These are phyloP conservation scores for Fusarium papillatum DNA, from an alignment of 2,329 filamentous ascomycete genomes.

Conservation along the genomic window DNA sequence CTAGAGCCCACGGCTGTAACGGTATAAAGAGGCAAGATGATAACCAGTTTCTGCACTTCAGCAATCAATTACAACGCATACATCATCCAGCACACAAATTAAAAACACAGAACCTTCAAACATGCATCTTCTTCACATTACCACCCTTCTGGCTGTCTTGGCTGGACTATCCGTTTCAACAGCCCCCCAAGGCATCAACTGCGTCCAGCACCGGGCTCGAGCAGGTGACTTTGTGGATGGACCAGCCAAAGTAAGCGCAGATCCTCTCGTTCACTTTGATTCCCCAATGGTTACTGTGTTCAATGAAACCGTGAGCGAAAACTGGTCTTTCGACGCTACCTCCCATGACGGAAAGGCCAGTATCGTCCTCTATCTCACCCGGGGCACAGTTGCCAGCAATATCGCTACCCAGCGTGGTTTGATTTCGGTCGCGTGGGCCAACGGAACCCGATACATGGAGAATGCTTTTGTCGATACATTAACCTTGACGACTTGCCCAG, in stretches of 20 bases:
- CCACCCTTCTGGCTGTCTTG: not conserved
- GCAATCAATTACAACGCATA: not conserved
- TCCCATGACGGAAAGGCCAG: constrained; percentile 25
- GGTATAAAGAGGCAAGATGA: not conserved
- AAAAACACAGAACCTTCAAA: not conserved
- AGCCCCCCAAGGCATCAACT: not conserved
- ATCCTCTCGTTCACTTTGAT: constrained; percentile 19
- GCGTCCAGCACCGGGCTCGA: not conserved
- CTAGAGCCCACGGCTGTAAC: not conserved
- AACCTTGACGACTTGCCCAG: constrained; percentile 18
- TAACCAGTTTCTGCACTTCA: not conserved
- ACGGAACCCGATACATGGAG: constrained; percentile 35
- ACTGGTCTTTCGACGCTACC: constrained; percentile 26
- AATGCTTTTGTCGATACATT: constrained; percentile 21
- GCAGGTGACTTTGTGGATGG: not conserved
- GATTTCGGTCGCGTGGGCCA: constrained; percentile 29
- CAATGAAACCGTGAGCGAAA: constrained; percentile 16
- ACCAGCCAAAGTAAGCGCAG: constrained; percentile 2
- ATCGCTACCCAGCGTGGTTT: constrained; percentile 24
- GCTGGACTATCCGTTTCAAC: not conserved
- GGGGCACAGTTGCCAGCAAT: constrained; percentile 23
- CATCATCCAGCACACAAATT: not conserved
- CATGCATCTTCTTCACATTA: not conserved
- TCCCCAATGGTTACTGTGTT: constrained; percentile 22
- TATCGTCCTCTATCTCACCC: constrained; percentile 25